phyloP scores from a whole-genome alignment of 176 grass and related monocot species.

The Carex cristatella region DNA sequence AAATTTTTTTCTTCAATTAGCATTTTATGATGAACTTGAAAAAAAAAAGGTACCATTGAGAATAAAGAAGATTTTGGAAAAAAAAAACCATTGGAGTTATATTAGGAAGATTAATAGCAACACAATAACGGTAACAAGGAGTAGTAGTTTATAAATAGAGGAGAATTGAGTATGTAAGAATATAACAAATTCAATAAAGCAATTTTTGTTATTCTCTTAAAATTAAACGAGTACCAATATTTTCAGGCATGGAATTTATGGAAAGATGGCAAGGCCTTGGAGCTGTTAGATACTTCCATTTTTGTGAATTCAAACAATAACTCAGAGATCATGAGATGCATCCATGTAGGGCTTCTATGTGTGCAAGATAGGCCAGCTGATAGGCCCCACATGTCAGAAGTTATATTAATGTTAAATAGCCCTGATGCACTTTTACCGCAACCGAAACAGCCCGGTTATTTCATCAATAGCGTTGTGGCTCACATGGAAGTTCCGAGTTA shows the following conservation, averaged over 20 bases:
- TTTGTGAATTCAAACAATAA: constrained; percentile 13
- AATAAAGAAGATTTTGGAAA: too few species aligned
- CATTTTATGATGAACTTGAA: background rate
- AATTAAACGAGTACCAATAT: background rate
- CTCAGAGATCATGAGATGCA: constrained; percentile 49
- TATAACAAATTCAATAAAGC: too few species aligned
- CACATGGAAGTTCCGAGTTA: constrained; percentile 23
- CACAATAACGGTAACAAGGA: too few species aligned
- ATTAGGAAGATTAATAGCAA: too few species aligned
- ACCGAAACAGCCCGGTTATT: constrained; percentile 57
- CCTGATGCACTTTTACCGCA: constrained; percentile 28
- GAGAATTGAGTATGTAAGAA: too few species aligned
- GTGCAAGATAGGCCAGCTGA: constrained; percentile 62
- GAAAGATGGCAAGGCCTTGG: constrained; percentile 41
- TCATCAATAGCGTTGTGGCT: constrained; percentile 17
- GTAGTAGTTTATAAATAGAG: too few species aligned
- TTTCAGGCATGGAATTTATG: constrained; percentile 68
- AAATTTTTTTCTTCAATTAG: background rate
- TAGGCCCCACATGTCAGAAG: constrained; percentile 56
- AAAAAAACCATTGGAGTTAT: too few species aligned
- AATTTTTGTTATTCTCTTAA: too few species aligned
- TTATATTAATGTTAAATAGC: constrained; percentile 58
- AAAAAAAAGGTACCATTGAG: background rate
- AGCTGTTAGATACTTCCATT: constrained; percentile 38
- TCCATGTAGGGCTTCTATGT: constrained; percentile 70